Percentiles rank a stretch among this genome's conserved stretches.
Evolutionary conservation across 345 rosid species (phyloP).

Genomic region (Ceriops tagal): DNA sequence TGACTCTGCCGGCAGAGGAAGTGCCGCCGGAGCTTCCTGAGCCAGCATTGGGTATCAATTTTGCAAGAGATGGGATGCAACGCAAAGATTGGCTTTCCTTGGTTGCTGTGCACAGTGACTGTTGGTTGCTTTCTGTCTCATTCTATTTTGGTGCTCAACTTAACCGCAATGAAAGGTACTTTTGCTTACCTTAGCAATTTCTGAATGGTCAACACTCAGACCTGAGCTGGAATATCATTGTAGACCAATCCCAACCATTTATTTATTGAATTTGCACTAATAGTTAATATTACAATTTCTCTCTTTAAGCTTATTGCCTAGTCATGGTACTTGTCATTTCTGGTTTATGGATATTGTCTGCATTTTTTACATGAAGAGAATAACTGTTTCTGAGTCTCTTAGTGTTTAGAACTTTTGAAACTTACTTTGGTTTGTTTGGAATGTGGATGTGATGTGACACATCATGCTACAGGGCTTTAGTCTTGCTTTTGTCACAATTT

Average conservation of each 20-base stretch:
- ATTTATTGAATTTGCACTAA: no score
- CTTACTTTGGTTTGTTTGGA: not conserved
- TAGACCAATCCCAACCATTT: no score
- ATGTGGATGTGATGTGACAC: not conserved
- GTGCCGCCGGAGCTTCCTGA: constrained; percentile 30
- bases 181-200: not conserved
- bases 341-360: no score
- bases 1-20: constrained; percentile 26
- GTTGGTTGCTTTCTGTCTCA: constrained; percentile 27
- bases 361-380: no score
- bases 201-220: no score
- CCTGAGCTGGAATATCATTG: no score
- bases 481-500: no score
- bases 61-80: constrained; percentile 31
- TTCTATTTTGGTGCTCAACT: constrained; percentile 26
- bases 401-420: no score
- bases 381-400: no score
- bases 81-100: constrained; percentile 31
- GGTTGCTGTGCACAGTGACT: constrained; percentile 29
- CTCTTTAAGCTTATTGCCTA: no score
- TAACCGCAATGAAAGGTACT: constrained; percentile 22
- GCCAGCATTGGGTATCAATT: constrained; percentile 27
- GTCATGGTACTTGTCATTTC: no score
- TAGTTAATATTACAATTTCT: no score
- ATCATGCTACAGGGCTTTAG: not conserved